Evolutionary conservation across 768 basidiomycete species (phyloP).

Genomic region (Cystobasidiopsis lactophilus): DNA sequence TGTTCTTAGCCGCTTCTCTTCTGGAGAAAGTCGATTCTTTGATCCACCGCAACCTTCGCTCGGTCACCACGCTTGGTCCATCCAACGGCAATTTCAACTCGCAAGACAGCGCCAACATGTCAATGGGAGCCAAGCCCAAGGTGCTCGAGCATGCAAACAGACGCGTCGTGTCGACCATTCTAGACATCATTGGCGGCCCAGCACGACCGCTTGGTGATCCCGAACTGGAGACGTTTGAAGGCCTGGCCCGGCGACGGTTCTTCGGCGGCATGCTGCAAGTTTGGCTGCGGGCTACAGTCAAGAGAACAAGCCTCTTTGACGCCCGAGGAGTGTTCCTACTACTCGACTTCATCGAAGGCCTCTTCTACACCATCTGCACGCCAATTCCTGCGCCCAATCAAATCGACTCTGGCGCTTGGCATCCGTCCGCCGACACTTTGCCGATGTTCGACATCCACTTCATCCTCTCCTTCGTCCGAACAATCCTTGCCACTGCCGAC

Average conservation of each 20-base stretch:
- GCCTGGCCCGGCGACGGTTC: conserved; percentile 11
- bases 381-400: conserved; percentile 1
- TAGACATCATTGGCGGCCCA: conserved; percentile 22
- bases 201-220: not conserved
- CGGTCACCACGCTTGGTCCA: conserved; percentile 27
- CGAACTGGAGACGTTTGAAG: conserved; percentile 1
- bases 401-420: conserved; percentile 2
- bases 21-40: conserved; percentile 29
- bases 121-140: conserved; percentile 28
- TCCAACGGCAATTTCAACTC: conserved; percentile 22
- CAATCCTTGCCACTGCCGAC: conserved; percentile 27
- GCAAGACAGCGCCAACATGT: conserved; percentile 27
- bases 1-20: conserved; percentile 28
- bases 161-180: conserved; percentile 26
- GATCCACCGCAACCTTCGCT: conserved; percentile 29
- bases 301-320: conserved; percentile 27
- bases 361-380: conserved; percentile 24
- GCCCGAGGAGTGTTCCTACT: conserved; percentile 28
- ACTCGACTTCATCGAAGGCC: conserved; percentile 28
- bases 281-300: conserved; percentile 25
- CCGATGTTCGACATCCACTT: conserved; percentile 25
- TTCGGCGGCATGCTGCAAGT: conserved; percentile 27
- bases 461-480: conserved; percentile 24
- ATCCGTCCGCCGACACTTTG: conserved; percentile 12
- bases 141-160: conserved; percentile 30